Conservation (phyloP, 2,329 filamentous ascomycete genomes). For the Talaromyces sp. region DNA sequence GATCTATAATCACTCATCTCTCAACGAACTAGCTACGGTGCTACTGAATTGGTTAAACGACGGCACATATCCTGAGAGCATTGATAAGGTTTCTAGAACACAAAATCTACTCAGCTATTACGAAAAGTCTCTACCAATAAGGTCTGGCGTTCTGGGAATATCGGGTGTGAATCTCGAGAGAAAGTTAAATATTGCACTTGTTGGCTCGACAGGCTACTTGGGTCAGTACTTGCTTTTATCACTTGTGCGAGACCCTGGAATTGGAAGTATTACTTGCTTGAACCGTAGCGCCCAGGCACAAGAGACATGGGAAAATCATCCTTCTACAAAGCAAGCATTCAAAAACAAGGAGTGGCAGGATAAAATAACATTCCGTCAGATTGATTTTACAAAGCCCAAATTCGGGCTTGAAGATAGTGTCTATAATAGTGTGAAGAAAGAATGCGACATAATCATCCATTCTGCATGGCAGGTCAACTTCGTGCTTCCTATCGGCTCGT, state of each 20-base stretch:
- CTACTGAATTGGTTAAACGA: slow-evolving; percentile 9
- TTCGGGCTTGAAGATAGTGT: neutral
- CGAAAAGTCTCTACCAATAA: neutral
- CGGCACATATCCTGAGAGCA: neutral
- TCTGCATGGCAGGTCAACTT: slow-evolving; percentile 15
- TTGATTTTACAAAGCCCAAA: neutral
- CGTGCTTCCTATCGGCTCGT: neutral
- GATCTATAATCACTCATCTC: slow-evolving; percentile 2
- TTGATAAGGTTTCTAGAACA: slow-evolving; percentile 1
- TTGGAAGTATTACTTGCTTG: slow-evolving; percentile 3
- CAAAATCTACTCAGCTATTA: neutral
- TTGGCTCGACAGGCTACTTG: slow-evolving; percentile 12
- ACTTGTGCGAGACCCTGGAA: neutral
- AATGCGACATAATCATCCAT: slow-evolving; percentile 3
- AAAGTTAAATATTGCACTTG: neutral
- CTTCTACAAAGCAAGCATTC: neutral
- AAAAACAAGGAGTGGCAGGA: neutral
- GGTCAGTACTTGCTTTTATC: slow-evolving; percentile 5
- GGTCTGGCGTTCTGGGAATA: neutral
- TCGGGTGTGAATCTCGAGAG: neutral
- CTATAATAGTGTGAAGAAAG: neutral
- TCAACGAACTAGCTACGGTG: neutral
- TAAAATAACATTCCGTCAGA: neutral
- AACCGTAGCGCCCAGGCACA: neutral
- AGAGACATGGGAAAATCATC: neutral